Base-by-base conservation (phyloP, 805 yeast genomes). In the Metschnikowia henanensis region DNA sequence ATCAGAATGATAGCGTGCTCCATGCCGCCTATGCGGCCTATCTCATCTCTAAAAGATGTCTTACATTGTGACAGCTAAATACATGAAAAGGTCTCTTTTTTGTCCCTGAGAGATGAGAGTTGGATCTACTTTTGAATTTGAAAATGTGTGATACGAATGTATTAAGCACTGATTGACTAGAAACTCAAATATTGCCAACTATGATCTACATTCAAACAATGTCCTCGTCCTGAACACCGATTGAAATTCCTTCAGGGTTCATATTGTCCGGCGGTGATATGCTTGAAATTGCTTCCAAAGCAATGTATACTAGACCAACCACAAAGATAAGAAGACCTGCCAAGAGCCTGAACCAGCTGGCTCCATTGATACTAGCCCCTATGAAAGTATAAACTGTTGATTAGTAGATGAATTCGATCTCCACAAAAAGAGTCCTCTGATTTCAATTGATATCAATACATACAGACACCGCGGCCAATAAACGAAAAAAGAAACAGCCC, bases 221-320 rank as follows among this genome's bases (percentile, higher is more conserved):
- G 45, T 70, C 75, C 36, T 71, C 76, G 26, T 70, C 76, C 33
- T 62, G 61, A 18, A 60, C 55, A 1, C 70, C 72, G 34, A 69
- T 60, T 29, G 66, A 47, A 16, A 69, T 54, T 1, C 74, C 72
- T 49, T 71, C 76, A 6, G 72, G 65, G 49, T 62, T 85, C 87
- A 89, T 87, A 65, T 84, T 87, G 45, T 79, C 85, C 16, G 96
- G 97, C 22, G 90, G 84, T 41, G 86, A 83, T 32, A 87, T 70
- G 47, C 85, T 77, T 16, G 91, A 89, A 21, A 86, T 64, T 39
- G 84, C 83, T 63, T 88, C 94, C 56, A 88, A 73, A 1, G 66
- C 78, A 37, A 75, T 59, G 63, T 73, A 88, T 3, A 65, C 76
- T 18, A 79, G 58, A 22, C 96, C 96, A 19, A 81, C 62, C 2